Conservation (phyloP, 805 yeast genomes). For the Saccharomycopsis sp. region DNA sequence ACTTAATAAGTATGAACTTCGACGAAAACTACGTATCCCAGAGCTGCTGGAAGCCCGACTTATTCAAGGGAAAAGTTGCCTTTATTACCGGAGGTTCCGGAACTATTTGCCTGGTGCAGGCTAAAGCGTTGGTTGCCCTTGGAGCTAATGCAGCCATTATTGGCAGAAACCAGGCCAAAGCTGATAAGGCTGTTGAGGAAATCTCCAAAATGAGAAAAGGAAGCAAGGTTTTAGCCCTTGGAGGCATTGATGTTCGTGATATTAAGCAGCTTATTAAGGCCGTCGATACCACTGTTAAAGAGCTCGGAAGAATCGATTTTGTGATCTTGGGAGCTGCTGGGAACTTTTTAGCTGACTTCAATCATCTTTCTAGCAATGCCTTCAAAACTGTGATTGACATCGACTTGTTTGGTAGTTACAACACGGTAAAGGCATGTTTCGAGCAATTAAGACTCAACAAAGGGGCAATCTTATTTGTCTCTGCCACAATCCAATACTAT, state of each 20-base stretch:
- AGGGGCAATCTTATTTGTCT: slow-evolving; percentile 72
- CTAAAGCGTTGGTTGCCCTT: slow-evolving; percentile 71
- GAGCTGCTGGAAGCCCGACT: slow-evolving; percentile 42
- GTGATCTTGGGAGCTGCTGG: slow-evolving; percentile 97
- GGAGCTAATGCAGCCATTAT: slow-evolving; percentile 86
- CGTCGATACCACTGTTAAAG: slow-evolving; percentile 54
- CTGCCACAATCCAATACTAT: slow-evolving; percentile 84
- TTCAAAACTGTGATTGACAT: slow-evolving; percentile 83
- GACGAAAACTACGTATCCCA: slow-evolving; percentile 13
- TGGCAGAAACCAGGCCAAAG: slow-evolving; percentile 68
- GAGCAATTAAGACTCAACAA: slow-evolving; percentile 55
- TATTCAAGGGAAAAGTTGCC: slow-evolving; percentile 79
- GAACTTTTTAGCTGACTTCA: slow-evolving; percentile 76
- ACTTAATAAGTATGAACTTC: slow-evolving; percentile 9
- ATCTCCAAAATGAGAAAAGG: slow-evolving; percentile 51
- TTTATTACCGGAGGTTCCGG: slow-evolving; percentile 97
- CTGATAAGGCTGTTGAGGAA: slow-evolving; percentile 62
- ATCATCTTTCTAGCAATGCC: slow-evolving; percentile 74
- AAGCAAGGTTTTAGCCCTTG: slow-evolving; percentile 62
- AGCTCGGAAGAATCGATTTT: slow-evolving; percentile 74
- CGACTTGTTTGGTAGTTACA: slow-evolving; percentile 83
- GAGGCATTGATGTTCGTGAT: slow-evolving; percentile 73
- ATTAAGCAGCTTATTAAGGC: slow-evolving; percentile 54
- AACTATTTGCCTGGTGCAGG: slow-evolving; percentile 86
- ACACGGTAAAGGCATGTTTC: slow-evolving; percentile 79